Base-by-base conservation (phyloP, 495 filamentous ascomycete species). In the Glonium stellatum region DNA sequence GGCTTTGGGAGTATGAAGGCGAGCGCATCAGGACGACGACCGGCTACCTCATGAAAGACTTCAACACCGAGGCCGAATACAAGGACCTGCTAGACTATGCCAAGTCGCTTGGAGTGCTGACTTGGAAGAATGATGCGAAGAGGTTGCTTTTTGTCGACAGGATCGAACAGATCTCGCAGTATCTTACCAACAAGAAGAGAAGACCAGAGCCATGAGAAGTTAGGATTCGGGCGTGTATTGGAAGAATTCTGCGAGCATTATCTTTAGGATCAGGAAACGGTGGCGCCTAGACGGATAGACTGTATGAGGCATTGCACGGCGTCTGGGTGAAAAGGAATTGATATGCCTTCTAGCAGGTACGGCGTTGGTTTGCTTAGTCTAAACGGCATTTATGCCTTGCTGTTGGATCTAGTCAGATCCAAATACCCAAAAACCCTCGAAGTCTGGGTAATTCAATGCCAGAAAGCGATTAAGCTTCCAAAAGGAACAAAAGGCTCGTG, bases 1-100 rank as follows among this genome's bases (percentile, higher is more conserved):
- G 92, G 5, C 81, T 98, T 10, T 98, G 93, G 93, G 93, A 98
- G 76, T 87, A 96, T 54, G 95, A 98, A 70, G 87, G 90, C 34
- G 95, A 98, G 70, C 81, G 93, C 53, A 92, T 97, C 78, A 85
- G 85, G 69, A 80, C 87, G 5, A 90, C 84, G 11, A 71, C 79
- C 5, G 93, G 93, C 1, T 97, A 87, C 70, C 70, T 97, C 35
- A 96, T 98, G 79, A 87, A 86, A 61, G 92, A 97, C 46, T 96
- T 97, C 67, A 82, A 82, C 55, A 84, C 73, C 51, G 71, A 79
- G 48, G 79, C 82, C 21, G 95, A 96, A 66, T 98, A 93, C 66
- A 81, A 85, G 55, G 84, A 81, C 12, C 79, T 86, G 47, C 83
- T 79, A 48, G 76, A 74, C 44, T 97, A 96, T 75, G 92, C 95